These are phyloP conservation scores for Globisporangium iwayamae DNA, from an alignment of 352 stramenopile genomes.

Conservation along the genomic window DNA sequence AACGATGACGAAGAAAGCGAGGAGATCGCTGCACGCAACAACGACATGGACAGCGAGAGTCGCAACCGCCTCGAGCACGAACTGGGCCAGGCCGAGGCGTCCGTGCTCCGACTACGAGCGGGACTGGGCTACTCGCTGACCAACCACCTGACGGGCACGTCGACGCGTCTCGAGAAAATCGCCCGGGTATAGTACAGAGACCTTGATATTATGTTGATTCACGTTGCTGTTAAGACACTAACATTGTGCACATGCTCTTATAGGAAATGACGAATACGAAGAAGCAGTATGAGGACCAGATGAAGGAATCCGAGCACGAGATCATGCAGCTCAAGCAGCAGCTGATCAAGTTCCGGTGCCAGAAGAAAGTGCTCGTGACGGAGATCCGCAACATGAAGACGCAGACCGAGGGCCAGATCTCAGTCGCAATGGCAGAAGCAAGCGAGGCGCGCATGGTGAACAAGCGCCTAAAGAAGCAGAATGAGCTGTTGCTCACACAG, in stretches of 20 bases:
- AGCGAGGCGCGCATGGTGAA: constrained; percentile 87
- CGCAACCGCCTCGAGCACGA: constrained; percentile 61
- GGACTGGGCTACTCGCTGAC: constrained; percentile 74
- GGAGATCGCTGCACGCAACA: constrained; percentile 16
- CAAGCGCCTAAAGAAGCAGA: constrained; percentile 76
- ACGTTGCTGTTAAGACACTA: neutral
- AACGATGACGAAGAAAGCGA: constrained; percentile 31
- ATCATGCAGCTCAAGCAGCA: constrained; percentile 59
- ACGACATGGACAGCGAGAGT: constrained; percentile 45
- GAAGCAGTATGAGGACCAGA: constrained; percentile 67
- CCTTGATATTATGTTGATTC: neutral
- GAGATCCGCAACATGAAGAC: constrained; percentile 77
- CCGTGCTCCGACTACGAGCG: constrained; percentile 63
- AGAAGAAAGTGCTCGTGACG: constrained; percentile 74
- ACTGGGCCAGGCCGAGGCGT: constrained; percentile 65
- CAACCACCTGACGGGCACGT: constrained; percentile 72
- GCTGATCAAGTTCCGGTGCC: constrained; percentile 71
- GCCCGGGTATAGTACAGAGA: constrained; percentile 32
- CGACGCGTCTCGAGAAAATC: constrained; percentile 70
- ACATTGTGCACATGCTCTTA: neutral
- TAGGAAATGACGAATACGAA: constrained; percentile 68
- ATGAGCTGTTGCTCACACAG: constrained; percentile 75
- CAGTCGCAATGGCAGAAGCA: constrained; percentile 81
- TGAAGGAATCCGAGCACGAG: constrained; percentile 48
- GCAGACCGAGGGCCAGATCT: constrained; percentile 70